Percentiles rank a stretch among this genome's conserved stretches.
Conservation (phyloP, 108 stramenopile genomes). For the Skeletonema menzelii region DNA sequence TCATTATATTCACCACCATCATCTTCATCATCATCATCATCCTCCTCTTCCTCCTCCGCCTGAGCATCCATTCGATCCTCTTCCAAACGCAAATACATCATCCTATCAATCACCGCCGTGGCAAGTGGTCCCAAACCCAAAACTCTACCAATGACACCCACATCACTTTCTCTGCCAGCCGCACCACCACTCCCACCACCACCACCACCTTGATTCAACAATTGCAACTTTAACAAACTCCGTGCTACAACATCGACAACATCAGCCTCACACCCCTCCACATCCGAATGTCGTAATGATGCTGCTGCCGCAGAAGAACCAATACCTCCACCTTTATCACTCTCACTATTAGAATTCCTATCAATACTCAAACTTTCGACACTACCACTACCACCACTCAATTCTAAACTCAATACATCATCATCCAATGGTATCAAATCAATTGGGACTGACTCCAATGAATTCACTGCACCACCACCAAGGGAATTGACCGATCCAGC, state of each 20-base stretch:
- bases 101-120: conserved; percentile 72
- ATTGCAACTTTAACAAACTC: conserved; percentile 75
- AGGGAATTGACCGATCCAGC: not conserved
- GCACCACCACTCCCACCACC: not conserved
- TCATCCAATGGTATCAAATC: conserved; percentile 49
- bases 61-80: conserved; percentile 47
- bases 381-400: conserved; percentile 15
- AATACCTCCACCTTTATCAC: conserved; percentile 8
- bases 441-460: conserved; percentile 37
- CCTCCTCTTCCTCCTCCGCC: conserved; percentile 11
- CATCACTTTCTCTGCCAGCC: not conserved
- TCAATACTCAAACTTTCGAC: not conserved
- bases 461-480: conserved; percentile 13
- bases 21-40: conserved; percentile 4
- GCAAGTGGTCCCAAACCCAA: conserved; percentile 71
- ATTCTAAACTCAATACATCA: conserved; percentile 47
- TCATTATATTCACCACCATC: conserved; percentile 4
- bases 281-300: conserved; percentile 40
- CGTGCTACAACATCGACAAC: conserved; percentile 66
- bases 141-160: conserved; percentile 68
- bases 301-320: conserved; percentile 11
- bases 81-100: conserved; percentile 66
- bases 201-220: conserved; percentile 25
- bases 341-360: not conserved
- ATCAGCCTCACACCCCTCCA: conserved; percentile 67